Evolutionary conservation across 345 rosid species (phyloP).

Genomic region (Heritiera fomes): DNA sequence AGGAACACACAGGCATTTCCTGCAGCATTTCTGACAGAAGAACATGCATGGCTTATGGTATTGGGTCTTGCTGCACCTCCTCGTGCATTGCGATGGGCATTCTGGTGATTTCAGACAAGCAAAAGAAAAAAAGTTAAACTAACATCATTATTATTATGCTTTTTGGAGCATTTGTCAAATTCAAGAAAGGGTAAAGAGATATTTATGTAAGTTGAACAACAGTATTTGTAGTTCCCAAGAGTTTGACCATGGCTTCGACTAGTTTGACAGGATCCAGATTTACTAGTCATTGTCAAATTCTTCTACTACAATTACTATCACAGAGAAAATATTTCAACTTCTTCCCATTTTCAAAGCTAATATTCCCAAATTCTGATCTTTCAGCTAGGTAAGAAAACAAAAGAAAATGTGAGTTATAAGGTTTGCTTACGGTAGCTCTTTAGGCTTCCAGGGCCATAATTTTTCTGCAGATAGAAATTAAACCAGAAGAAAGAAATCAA

Average conservation of each 20-base stretch:
- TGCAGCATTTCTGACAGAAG: constrained; percentile 78
- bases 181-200: background rate
- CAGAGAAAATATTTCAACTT: background rate
- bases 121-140: background rate
- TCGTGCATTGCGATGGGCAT: constrained; percentile 56
- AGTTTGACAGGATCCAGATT: background rate
- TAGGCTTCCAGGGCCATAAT: constrained; percentile 50
- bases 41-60: constrained; percentile 56
- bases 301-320: background rate
- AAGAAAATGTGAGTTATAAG: background rate
- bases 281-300: background rate
- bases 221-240: background rate
- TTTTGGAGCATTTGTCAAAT: background rate
- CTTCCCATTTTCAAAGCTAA: background rate
- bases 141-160: background rate
- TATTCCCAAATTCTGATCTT: background rate
- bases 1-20: constrained; percentile 72
- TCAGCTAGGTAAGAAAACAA: background rate
- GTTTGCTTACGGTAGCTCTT: constrained; percentile 46
- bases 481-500: background rate
- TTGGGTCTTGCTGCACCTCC: constrained; percentile 59
- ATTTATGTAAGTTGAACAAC: background rate
- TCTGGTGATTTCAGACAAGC: constrained; percentile 45
- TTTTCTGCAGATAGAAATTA: constrained; percentile 30
- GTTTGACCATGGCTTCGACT: constrained; percentile 20